Evolutionary conservation across 495 filamentous ascomycete genomes (phyloP), one percentile per base, ranked within the genome.

Genomic region (Annulohypoxylon moriforme): DNA sequence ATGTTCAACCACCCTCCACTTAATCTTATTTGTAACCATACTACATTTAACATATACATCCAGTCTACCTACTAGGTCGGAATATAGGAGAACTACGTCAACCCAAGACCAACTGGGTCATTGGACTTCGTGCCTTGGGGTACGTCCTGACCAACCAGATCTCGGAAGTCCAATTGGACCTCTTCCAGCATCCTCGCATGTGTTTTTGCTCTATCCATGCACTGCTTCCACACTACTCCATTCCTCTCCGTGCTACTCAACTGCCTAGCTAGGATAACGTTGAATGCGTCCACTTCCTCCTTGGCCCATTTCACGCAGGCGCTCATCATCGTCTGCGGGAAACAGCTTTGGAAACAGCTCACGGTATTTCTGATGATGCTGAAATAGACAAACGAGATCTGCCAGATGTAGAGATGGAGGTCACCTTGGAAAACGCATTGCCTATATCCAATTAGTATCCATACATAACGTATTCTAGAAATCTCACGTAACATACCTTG

Each of bases 271-370:
- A 99, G 84, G 38, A 94, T 86, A 22, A 82, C 86, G 75, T 98
- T 98, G 83, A 98, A 98, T 3, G 89, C 90, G 70, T 97, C 93
- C 2, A 98, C 87, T 71, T 96, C 89, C 77, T 94, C 90, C 77
- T 97, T 97, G 18, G 93, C 95, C 96, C 96, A 99, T 76, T 92
- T 94, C 55, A 99, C 94, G 72, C 93, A 94, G 3, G 94, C 93
- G 71, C 92, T 96, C 83, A 92, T 94, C 86, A 96, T 92, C 20
- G 88, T 81, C 20, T 91, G 85, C 3, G 94, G 92, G 77, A 98
- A 99, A 76, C 94, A 97, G 67, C 89, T 85, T 76, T 97, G 93
- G 77, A 94, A 98, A 73, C 92, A 93, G 75, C 85, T 87, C 67
- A 97, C 89, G 5, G 95, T 97, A 78, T 97, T 97, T 59, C 90